A percentile compares a stretch with the other conserved stretches of the same genome.
These are phyloP conservation scores for Fusarium pilosicola DNA, from an alignment of 2,329 filamentous ascomycete genomes.

Conservation along the genomic window DNA sequence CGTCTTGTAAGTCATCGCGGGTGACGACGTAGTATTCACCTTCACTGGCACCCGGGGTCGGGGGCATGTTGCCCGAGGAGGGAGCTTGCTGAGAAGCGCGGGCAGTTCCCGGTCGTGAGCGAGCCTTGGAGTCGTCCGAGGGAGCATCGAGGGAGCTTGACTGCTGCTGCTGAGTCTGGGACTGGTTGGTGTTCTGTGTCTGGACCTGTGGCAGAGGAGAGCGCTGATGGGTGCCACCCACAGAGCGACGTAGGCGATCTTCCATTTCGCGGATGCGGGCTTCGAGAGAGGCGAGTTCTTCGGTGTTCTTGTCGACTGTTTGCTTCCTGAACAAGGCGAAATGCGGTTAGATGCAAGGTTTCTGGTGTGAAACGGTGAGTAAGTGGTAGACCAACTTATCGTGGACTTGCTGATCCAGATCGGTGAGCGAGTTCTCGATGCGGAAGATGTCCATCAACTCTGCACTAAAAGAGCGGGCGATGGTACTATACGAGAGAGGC, in stretches of 20 bases:
- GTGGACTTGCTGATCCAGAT: conserved; percentile 78
- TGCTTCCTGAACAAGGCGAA: conserved; percentile 71
- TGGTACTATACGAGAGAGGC: conserved; percentile 66
- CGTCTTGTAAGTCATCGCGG: conserved; percentile 45
- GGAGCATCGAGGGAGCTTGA: conserved; percentile 32
- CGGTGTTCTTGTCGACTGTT: conserved; percentile 75
- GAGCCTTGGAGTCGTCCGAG: conserved; percentile 50
- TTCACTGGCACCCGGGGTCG: conserved; percentile 70
- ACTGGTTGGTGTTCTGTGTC: conserved; percentile 30
- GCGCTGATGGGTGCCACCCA: conserved; percentile 29
- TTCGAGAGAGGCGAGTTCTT: conserved; percentile 88
- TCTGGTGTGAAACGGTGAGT: not conserved
- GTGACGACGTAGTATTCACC: conserved; percentile 63
- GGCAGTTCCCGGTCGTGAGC: conserved; percentile 65
- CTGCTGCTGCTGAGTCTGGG: conserved; percentile 29
- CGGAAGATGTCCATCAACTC: conserved; percentile 91
- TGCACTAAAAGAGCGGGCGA: conserved; percentile 86
- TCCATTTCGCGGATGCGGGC: conserved; percentile 86
- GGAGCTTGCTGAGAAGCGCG: conserved; percentile 62
- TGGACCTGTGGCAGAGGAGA: conserved; percentile 27
- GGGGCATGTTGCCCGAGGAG: conserved; percentile 66
- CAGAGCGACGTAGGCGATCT: conserved; percentile 68
- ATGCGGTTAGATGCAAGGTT: conserved; percentile 14
- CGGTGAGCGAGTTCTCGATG: conserved; percentile 80
- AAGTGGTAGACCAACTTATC: conserved; percentile 73